Percentiles rank a stretch among this genome's conserved stretches.
Evolutionary conservation across 805 yeast genomes (phyloP).

Genomic region (Osmozyma mogii): DNA sequence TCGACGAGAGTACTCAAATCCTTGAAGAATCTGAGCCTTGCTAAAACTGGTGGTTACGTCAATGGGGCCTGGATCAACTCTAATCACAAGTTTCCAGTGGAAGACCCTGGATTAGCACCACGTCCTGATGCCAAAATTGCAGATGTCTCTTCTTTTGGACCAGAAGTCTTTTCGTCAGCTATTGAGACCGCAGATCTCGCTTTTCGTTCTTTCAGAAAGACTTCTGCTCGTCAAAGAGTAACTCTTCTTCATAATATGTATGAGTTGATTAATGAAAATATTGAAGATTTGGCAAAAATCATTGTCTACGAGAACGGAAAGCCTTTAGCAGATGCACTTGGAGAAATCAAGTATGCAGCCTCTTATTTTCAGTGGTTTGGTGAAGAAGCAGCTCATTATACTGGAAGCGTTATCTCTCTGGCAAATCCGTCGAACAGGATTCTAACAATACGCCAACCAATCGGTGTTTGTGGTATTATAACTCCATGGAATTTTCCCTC

Average conservation of each 20-base stretch:
- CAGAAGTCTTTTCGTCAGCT: conserved; percentile 46
- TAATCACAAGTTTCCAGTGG: conserved; percentile 48
- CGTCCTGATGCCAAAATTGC: conserved; percentile 37
- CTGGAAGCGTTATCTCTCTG: conserved; percentile 63
- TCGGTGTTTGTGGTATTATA: conserved; percentile 72
- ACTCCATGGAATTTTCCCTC: conserved; percentile 85
- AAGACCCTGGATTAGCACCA: conserved; percentile 61
- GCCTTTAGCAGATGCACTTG: conserved; percentile 60
- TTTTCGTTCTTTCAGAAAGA: conserved; percentile 42
- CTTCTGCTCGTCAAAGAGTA: conserved; percentile 52
- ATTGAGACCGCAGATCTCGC: conserved; percentile 48
- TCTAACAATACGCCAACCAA: conserved; percentile 60
- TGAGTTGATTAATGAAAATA: conserved; percentile 46
- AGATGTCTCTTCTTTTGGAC: conserved; percentile 47
- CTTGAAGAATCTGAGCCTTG: conserved; percentile 41
- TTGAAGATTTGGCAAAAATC: conserved; percentile 57
- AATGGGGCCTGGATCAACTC: conserved; percentile 68
- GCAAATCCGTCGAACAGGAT: conserved; percentile 42
- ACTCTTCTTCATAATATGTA: conserved; percentile 45
- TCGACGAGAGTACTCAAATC: conserved; percentile 2
- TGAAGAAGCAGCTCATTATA: conserved; percentile 66
- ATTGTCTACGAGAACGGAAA: conserved; percentile 71
- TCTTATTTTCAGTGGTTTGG: conserved; percentile 87
- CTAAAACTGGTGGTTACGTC: conserved; percentile 54
- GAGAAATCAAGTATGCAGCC: conserved; percentile 61